A percentile compares a stretch with the other conserved stretches of the same genome.
phyloP scores from a whole-genome alignment of 441 rosid genomes.

The Biscutella laevigata region DNA sequence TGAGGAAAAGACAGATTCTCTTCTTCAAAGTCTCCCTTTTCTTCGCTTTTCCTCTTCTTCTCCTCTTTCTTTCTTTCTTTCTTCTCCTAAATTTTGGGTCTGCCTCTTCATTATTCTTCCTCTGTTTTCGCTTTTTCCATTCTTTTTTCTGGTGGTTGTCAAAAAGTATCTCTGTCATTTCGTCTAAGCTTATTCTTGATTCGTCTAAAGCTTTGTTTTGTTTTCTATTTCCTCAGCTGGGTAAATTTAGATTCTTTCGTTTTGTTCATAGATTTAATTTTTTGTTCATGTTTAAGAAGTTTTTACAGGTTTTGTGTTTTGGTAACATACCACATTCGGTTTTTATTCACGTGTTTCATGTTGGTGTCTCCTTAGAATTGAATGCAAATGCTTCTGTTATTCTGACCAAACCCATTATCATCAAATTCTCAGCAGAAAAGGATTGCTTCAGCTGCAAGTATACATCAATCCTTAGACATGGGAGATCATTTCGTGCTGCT shows the following conservation, averaged over 20 bases:
- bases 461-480: constrained; percentile 30
- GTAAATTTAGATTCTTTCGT: constrained; percentile 24
- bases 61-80: not conserved
- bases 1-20: constrained; percentile 41
- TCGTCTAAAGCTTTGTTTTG: constrained; percentile 1
- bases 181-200: constrained; percentile 22
- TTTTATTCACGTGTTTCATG: constrained; percentile 20
- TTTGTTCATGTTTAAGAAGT: no score
- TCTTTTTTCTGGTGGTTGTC: no score
- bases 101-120: constrained; percentile 27
- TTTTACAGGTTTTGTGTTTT: constrained; percentile 12
- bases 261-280: not conserved
- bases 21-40: constrained; percentile 55
- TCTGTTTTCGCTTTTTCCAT: not conserved
- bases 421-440: constrained; percentile 25
- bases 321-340: constrained; percentile 16
- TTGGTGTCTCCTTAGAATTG: not conserved
- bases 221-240: constrained; percentile 15
- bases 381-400: constrained; percentile 16
- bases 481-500: constrained; percentile 91
- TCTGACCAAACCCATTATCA: constrained; percentile 25
- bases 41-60: constrained; percentile 26
- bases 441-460: constrained; percentile 12
- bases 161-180: no score
- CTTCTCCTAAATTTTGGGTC: constrained; percentile 16